phyloP scores from a whole-genome alignment of 495 filamentous ascomycete genomes.

The Hyaloscypha variabilis region DNA sequence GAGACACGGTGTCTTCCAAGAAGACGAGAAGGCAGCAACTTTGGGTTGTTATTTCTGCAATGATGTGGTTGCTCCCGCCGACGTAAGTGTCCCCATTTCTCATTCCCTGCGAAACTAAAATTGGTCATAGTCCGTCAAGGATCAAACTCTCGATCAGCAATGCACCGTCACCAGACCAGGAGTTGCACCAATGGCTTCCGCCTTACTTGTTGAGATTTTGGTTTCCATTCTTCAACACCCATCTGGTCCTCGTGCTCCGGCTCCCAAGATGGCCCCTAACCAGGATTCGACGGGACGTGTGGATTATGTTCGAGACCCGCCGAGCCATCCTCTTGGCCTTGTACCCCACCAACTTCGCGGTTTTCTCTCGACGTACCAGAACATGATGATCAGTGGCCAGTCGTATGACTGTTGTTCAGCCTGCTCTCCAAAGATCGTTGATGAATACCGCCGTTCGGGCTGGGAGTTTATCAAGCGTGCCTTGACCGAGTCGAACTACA shows the following conservation, averaged over 20 bases:
- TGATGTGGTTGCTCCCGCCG: slow-evolving; percentile 92
- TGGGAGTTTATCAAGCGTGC: slow-evolving; percentile 92
- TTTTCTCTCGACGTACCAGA: slow-evolving; percentile 84
- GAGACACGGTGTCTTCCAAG: slow-evolving; percentile 74
- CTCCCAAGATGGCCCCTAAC: slow-evolving; percentile 38
- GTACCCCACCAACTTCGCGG: slow-evolving; percentile 94
- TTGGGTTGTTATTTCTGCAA: slow-evolving; percentile 98
- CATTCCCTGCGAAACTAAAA: neutral
- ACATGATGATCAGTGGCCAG: slow-evolving; percentile 75
- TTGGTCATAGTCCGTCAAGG: slow-evolving; percentile 66
- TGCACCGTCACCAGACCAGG: slow-evolving; percentile 97
- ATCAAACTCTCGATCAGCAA: slow-evolving; percentile 94
- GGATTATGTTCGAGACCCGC: slow-evolving; percentile 55
- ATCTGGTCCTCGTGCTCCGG: slow-evolving; percentile 55
- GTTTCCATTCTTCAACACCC: slow-evolving; percentile 89
- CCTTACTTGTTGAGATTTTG: slow-evolving; percentile 87
- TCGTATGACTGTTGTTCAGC: slow-evolving; percentile 93
- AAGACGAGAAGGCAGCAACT: slow-evolving; percentile 57
- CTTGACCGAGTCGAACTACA: slow-evolving; percentile 80
- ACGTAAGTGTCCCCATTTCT: slow-evolving; percentile 62
- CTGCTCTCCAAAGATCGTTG: slow-evolving; percentile 76
- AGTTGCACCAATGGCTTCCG: slow-evolving; percentile 88
- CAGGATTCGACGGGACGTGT: slow-evolving; percentile 31
- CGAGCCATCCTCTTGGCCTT: slow-evolving; percentile 77
- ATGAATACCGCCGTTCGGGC: slow-evolving; percentile 69